Evolutionary conservation across 495 filamentous ascomycete species (phyloP).

Genomic region (Cercophora newfieldiana): DNA sequence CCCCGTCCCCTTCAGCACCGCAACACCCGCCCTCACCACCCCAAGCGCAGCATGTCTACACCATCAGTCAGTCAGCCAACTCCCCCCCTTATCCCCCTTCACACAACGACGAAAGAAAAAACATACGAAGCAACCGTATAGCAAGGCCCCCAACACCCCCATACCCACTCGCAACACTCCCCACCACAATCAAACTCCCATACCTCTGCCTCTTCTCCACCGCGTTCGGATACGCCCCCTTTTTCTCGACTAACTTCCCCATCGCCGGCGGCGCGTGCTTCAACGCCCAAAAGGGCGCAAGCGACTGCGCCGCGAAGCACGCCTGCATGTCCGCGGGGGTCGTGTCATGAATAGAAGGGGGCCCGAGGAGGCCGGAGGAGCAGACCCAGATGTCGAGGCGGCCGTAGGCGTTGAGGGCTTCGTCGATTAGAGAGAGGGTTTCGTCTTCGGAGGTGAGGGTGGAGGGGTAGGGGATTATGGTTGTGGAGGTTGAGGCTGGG

Average conservation of each 20-base stretch:
- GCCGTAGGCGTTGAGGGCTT: constrained; percentile 59
- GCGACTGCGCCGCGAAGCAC: constrained; percentile 57
- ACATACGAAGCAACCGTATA: constrained; percentile 51
- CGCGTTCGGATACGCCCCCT: constrained; percentile 59
- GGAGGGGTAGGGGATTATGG: constrained; percentile 40
- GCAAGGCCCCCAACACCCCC: constrained; percentile 58
- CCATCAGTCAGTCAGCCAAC: not conserved
- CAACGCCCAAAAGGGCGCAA: constrained; percentile 62
- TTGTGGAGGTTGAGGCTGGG: constrained; percentile 24
- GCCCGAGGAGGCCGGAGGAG: constrained; percentile 56
- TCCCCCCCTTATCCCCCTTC: not conserved
- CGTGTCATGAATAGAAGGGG: constrained; percentile 55
- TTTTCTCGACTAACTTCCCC: constrained; percentile 52
- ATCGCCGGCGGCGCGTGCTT: constrained; percentile 64
- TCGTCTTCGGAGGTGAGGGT: constrained; percentile 56
- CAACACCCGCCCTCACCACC: constrained; percentile 58
- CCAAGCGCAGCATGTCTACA: constrained; percentile 55
- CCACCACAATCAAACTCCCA: constrained; percentile 60
- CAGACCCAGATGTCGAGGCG: constrained; percentile 61
- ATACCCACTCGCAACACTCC: constrained; percentile 56
- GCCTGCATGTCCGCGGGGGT: constrained; percentile 53
- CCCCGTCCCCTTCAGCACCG: constrained; percentile 57
- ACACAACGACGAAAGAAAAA: not conserved
- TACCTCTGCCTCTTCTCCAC: constrained; percentile 57
- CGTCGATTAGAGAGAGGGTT: constrained; percentile 60